Evolutionary conservation across 2,329 filamentous ascomycete species (phyloP).

Genomic region (Fusarium caatingaense): DNA sequence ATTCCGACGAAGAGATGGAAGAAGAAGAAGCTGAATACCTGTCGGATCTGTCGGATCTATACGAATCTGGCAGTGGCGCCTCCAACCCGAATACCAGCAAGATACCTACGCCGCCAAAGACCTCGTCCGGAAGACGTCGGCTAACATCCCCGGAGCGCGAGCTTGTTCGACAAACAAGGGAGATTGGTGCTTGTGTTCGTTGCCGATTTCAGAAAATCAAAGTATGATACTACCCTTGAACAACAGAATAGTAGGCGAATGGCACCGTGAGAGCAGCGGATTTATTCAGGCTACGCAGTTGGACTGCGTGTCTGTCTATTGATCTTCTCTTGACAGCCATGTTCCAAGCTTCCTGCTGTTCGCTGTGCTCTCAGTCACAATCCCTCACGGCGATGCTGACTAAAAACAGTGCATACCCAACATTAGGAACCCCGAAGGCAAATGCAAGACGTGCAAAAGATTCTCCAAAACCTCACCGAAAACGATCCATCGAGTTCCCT

Average conservation of each 20-base stretch:
- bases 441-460: slow-evolving; percentile 56
- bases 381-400: background rate
- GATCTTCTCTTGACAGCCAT: background rate
- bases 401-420: slow-evolving; percentile 53
- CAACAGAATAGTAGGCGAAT: background rate
- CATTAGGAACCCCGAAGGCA: slow-evolving; percentile 44
- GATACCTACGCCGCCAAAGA: background rate
- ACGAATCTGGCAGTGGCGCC: background rate
- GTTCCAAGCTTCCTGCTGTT: background rate
- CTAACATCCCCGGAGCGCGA: slow-evolving; percentile 4
- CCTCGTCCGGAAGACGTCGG: background rate
- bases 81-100: background rate
- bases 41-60: background rate
- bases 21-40: slow-evolving; percentile 9
- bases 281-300: background rate
- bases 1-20: background rate
- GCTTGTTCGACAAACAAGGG: slow-evolving; percentile 3
- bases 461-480: slow-evolving; percentile 57
- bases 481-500: slow-evolving; percentile 59
- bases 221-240: slow-evolving; percentile 12
- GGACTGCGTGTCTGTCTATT: background rate
- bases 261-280: background rate
- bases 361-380: background rate
- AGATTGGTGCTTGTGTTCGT: slow-evolving; percentile 32
- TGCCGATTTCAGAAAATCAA: slow-evolving; percentile 41